Percentiles rank a stretch among this genome's conserved stretches.
phyloP scores from a whole-genome alignment of 352 stramenopile genomes.

The Pythium monospermum region DNA sequence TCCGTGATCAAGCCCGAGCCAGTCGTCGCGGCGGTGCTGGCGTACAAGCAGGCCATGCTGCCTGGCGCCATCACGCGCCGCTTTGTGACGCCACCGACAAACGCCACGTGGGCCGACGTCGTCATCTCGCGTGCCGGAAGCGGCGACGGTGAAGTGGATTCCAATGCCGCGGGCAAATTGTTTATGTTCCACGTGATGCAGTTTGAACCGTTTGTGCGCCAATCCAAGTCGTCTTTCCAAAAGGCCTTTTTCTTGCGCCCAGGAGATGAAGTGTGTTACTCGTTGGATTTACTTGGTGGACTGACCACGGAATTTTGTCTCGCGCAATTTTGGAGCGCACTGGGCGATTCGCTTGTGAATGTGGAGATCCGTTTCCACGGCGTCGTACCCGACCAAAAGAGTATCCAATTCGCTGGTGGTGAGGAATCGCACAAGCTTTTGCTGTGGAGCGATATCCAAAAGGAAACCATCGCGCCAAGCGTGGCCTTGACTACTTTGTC shows the following conservation, averaged over 20 bases:
- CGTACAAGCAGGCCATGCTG: constrained; percentile 46
- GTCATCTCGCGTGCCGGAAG: constrained; percentile 46
- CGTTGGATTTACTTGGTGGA: constrained; percentile 64
- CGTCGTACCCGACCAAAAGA: constrained; percentile 60
- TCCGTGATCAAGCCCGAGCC: constrained; percentile 84
- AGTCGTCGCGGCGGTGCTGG: constrained; percentile 26
- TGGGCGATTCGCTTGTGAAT: constrained; percentile 77
- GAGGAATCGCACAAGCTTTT: constrained; percentile 72
- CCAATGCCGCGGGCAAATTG: constrained; percentile 59
- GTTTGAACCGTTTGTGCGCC: constrained; percentile 82
- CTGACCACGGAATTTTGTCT: constrained; percentile 87
- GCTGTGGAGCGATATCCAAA: constrained; percentile 62
- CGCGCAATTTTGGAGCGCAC: constrained; percentile 87
- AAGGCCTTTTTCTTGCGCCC: constrained; percentile 67
- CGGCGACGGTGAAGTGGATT: constrained; percentile 44
- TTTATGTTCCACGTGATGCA: constrained; percentile 89
- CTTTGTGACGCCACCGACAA: constrained; percentile 74
- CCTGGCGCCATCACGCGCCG: constrained; percentile 68
- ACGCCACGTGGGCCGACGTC: constrained; percentile 86
- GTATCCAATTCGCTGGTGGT: constrained; percentile 56
- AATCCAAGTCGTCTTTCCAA: constrained; percentile 65
- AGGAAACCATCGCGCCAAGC: constrained; percentile 69
- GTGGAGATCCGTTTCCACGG: constrained; percentile 85
- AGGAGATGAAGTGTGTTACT: constrained; percentile 59
- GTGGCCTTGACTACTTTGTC: constrained; percentile 82